Evolutionary conservation across 1,284 basidiomycete genomes (phyloP).

Genomic region (Ceratobasidium sp.): DNA sequence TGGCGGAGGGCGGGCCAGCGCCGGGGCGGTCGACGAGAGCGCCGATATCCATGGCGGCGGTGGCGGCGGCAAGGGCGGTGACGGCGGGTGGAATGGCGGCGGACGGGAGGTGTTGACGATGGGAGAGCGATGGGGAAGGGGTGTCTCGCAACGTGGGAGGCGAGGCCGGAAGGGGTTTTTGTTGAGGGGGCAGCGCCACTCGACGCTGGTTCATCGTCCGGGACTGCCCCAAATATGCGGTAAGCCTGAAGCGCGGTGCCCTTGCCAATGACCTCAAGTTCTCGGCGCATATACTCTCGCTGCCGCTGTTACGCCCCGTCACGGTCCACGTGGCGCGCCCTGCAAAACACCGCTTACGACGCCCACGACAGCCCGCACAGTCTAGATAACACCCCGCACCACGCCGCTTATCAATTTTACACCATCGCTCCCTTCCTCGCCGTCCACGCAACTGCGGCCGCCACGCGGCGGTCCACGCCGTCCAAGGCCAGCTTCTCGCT

Average conservation of each 20-base stretch:
- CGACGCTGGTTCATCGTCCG: constrained; percentile 5
- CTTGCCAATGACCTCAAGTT: constrained; percentile 9
- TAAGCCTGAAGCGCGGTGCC: constrained; percentile 21
- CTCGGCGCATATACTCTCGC: constrained; percentile 4
- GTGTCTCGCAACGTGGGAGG: constrained; percentile 27
- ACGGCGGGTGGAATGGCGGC: constrained; percentile 26
- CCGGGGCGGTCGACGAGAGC: constrained; percentile 30
- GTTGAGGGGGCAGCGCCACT: constrained; percentile 10
- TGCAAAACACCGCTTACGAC: neutral
- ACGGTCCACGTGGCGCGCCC: neutral
- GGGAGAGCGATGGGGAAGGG: neutral
- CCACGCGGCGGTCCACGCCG: too few relatives aligned
- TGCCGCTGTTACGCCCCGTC: neutral
- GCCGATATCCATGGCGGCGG: constrained; percentile 41
- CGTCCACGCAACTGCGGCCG: too few relatives aligned
- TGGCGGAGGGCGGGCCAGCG: neutral
- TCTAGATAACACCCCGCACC: too few relatives aligned
- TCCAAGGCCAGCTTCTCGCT: too few relatives aligned
- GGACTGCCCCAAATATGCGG: constrained; percentile 2
- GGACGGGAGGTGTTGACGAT: neutral
- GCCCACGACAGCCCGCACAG: too few relatives aligned
- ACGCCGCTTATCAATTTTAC: neutral
- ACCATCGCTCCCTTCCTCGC: too few relatives aligned
- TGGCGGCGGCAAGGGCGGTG: constrained; percentile 21
- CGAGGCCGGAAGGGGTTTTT: constrained; percentile 7